phyloP scores from a whole-genome alignment of 1,284 basidiomycete genomes.

The Apiotrichum domesticum region DNA sequence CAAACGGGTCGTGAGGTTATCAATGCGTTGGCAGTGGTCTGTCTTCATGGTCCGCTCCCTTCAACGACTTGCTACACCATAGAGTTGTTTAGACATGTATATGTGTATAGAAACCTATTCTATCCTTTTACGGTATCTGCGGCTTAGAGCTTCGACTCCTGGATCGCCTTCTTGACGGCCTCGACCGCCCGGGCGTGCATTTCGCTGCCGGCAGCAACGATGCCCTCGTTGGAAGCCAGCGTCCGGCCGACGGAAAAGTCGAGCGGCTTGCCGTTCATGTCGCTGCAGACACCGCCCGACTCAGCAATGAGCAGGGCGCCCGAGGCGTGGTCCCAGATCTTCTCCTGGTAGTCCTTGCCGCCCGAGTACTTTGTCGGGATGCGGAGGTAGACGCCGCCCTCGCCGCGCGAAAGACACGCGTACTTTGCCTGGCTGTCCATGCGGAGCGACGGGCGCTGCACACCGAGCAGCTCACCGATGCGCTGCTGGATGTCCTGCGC shows the following conservation, averaged over 20 bases:
- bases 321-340: slow-evolving; percentile 95
- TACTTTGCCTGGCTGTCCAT: slow-evolving; percentile 99
- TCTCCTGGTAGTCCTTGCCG: slow-evolving; percentile 72
- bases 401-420: slow-evolving; percentile 75
- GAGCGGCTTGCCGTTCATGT: slow-evolving; percentile 71
- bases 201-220: slow-evolving; percentile 67
- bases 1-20: too few species aligned
- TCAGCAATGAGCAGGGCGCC: slow-evolving; percentile 81
- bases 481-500: slow-evolving; percentile 75
- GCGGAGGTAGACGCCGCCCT: slow-evolving; percentile 82
- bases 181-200: slow-evolving; percentile 64
- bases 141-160: slow-evolving; percentile 42
- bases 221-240: slow-evolving; percentile 77
- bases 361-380: slow-evolving; percentile 64
- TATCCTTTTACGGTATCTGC: not conserved
- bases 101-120: too few species aligned
- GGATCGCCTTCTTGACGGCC: slow-evolving; percentile 64
- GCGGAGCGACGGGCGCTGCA: slow-evolving; percentile 59
- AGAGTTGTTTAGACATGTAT: too few species aligned
- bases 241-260: slow-evolving; percentile 85
- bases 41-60: too few species aligned
- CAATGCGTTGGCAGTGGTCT: too few species aligned
- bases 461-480: slow-evolving; percentile 64
- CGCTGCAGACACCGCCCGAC: slow-evolving; percentile 78
- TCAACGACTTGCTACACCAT: too few species aligned